A percentile compares a stretch with the other conserved stretches of the same genome.
Evolutionary conservation across 176 grass and related monocot genomes (phyloP).

Genomic region (Lolium perenne): DNA sequence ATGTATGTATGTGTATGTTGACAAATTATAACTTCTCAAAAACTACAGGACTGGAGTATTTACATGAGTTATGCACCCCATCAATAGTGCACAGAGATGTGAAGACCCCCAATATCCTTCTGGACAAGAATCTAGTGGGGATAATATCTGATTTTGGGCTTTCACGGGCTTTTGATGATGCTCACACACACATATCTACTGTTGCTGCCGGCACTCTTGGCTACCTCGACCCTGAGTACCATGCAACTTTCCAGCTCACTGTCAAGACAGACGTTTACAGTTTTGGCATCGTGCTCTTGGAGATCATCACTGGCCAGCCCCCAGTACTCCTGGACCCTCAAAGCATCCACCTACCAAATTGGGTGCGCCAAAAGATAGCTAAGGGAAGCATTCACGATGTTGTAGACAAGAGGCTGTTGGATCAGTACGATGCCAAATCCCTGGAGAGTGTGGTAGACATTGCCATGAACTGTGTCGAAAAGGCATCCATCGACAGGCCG

Average conservation of each 20-base stretch:
- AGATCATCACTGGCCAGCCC: constrained; percentile 28
- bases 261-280: constrained; percentile 35
- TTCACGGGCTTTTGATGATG: constrained; percentile 13
- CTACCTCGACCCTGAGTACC: constrained; percentile 35
- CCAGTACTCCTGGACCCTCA: background rate
- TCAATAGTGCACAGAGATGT: constrained; percentile 50
- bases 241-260: constrained; percentile 35
- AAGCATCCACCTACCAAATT: constrained; percentile 5
- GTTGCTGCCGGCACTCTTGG: constrained; percentile 39
- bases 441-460: constrained; percentile 7
- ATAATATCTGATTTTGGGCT: constrained; percentile 50
- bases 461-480: constrained; percentile 18
- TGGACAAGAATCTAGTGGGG: constrained; percentile 39
- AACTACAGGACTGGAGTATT: constrained; percentile 44
- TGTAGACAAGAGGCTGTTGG: background rate
- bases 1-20: background rate
- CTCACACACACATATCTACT: constrained; percentile 40
- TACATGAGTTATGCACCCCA: constrained; percentile 41
- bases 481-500: background rate
- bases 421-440: constrained; percentile 12
- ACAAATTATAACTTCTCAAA: background rate
- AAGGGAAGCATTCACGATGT: constrained; percentile 19
- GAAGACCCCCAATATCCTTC: constrained; percentile 49
- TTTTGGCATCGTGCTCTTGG: constrained; percentile 12
- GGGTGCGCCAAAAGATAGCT: constrained; percentile 31